phyloP scores from a whole-genome alignment of 495 filamentous ascomycete species.

The Podospora conica region DNA sequence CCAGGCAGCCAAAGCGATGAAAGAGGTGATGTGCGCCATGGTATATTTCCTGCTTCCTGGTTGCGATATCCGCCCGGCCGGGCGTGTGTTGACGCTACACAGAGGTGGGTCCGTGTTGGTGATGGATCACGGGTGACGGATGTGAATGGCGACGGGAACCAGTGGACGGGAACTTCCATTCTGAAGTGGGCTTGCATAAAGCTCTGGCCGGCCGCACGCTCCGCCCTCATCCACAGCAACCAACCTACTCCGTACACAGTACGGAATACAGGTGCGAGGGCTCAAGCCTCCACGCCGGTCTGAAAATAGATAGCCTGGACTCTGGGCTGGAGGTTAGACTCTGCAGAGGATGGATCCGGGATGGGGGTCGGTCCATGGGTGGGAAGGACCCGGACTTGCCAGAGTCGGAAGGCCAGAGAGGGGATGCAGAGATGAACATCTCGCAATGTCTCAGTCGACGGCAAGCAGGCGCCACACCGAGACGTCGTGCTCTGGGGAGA shows the following conservation, averaged over 20 bases:
- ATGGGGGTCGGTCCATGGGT: neutral
- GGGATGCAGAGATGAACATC: neutral
- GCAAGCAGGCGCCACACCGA: constrained; percentile 6
- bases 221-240: neutral
- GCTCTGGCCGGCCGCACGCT: neutral
- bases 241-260: no score
- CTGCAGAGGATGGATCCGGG: no score
- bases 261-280: neutral
- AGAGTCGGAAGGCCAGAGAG: neutral
- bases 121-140: no score
- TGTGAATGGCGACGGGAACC: neutral
- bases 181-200: neutral
- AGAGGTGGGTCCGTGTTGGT: constrained; percentile 3
- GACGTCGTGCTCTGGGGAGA: neutral
- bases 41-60: constrained; percentile 7
- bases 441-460: neutral
- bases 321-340: neutral
- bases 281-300: neutral
- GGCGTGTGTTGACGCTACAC: neutral
- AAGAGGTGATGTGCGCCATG: constrained; percentile 11
- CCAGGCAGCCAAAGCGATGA: neutral
- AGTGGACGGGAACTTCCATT: constrained; percentile 1
- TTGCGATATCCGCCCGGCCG: constrained; percentile 3
- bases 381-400: neutral
- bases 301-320: neutral